These are phyloP conservation scores for Trametes polyzona DNA, from an alignment of 1,284 basidiomycete genomes.

Conservation along the genomic window DNA sequence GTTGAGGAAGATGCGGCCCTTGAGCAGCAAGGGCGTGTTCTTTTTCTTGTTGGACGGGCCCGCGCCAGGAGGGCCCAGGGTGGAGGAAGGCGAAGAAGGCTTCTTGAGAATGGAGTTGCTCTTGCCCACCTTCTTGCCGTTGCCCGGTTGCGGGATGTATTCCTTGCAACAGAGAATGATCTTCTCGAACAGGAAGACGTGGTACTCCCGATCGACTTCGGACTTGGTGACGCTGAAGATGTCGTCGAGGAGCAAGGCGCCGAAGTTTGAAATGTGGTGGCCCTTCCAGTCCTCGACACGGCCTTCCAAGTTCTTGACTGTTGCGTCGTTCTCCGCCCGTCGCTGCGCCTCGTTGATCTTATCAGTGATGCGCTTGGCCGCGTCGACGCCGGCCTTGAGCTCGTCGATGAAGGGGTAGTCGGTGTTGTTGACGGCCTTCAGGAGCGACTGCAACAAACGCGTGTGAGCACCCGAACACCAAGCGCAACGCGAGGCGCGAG, in stretches of 20 bases:
- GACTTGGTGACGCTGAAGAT: slow-evolving; percentile 96
- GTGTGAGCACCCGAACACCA: slow-evolving; percentile 9
- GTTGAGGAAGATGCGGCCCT: slow-evolving; percentile 97
- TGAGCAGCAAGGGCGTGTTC: slow-evolving; percentile 84
- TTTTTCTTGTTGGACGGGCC: slow-evolving; percentile 64
- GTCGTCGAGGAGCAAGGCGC: slow-evolving; percentile 91
- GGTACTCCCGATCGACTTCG: slow-evolving; percentile 96
- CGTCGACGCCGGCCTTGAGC: slow-evolving; percentile 81
- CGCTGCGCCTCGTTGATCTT: slow-evolving; percentile 96
- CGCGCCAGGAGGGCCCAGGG: slow-evolving; percentile 44
- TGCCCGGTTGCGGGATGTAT: slow-evolving; percentile 53
- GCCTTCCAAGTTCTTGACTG: slow-evolving; percentile 86
- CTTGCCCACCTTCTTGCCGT: slow-evolving; percentile 66
- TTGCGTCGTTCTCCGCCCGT: slow-evolving; percentile 83
- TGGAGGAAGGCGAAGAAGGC: slow-evolving; percentile 49
- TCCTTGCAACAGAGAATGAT: slow-evolving; percentile 99
- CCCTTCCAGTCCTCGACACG: slow-evolving; percentile 99
- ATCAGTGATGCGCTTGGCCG: slow-evolving; percentile 92
- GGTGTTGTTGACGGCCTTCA: slow-evolving; percentile 72
- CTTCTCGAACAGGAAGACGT: slow-evolving; percentile 98
- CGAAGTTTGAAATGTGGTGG: slow-evolving; percentile 93
- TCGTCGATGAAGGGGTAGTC: slow-evolving; percentile 82
- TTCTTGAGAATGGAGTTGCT: slow-evolving; percentile 82
- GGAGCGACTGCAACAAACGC: slow-evolving; percentile 41
- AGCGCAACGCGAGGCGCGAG: slow-evolving; percentile 1